Evolutionary conservation across 2,329 filamentous ascomycete species (phyloP).

Genomic region (Talaromyces sp.): DNA sequence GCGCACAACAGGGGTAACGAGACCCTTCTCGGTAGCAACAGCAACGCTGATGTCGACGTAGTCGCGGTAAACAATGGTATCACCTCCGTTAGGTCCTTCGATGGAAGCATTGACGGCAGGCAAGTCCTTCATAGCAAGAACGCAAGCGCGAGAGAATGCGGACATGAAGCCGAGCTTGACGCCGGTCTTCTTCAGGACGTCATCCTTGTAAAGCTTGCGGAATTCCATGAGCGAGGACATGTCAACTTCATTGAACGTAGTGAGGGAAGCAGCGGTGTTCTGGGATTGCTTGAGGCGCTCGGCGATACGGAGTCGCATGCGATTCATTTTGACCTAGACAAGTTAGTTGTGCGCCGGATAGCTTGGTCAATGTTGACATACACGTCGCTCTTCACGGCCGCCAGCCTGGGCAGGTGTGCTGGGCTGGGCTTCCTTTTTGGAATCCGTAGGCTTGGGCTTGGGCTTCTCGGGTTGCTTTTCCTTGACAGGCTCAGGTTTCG

Average conservation of each 20-base stretch:
- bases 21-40: conserved; percentile 93
- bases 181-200: conserved; percentile 89
- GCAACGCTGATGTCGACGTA: conserved; percentile 98
- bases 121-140: conserved; percentile 92
- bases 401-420: conserved; percentile 51
- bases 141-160: conserved; percentile 85
- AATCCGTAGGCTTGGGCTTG: conserved; percentile 19
- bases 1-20: conserved; percentile 93
- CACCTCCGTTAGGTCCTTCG: conserved; percentile 88
- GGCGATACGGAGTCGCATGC: conserved; percentile 95
- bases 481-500: conserved; percentile 33
- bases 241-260: conserved; percentile 98
- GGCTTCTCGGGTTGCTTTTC: conserved; percentile 22
- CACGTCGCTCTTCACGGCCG: conserved; percentile 80
- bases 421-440: conserved; percentile 32
- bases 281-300: conserved; percentile 99
- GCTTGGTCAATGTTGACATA: conserved; percentile 48
- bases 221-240: conserved; percentile 98
- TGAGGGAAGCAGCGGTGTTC: conserved; percentile 94
- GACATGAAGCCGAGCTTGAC: conserved; percentile 99
- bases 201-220: conserved; percentile 95
- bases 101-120: conserved; percentile 95
- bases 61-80: conserved; percentile 97
- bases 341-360: conserved; percentile 11
- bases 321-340: conserved; percentile 94